These are phyloP conservation scores for Pseudogymnoascus sp. DNA, from an alignment of 2,329 filamentous ascomycete species.

Conservation along the genomic window DNA sequence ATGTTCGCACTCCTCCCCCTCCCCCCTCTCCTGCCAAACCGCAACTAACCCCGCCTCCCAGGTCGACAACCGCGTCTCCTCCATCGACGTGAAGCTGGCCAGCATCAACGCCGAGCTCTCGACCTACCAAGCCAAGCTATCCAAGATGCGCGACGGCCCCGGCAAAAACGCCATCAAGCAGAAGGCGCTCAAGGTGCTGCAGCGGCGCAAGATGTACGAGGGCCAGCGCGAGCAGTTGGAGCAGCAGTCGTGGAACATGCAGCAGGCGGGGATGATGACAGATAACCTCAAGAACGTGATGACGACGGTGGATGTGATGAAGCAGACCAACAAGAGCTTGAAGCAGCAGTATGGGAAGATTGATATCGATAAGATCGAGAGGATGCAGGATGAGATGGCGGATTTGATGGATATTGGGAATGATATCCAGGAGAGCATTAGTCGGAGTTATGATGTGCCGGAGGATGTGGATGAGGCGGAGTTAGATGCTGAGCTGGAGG, in stretches of 20 bases:
- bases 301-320: slow-evolving; percentile 96
- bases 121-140: slow-evolving; percentile 78
- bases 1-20: slow-evolving; percentile 46
- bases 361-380: slow-evolving; percentile 94
- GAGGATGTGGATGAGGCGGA: slow-evolving; percentile 97
- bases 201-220: slow-evolving; percentile 92
- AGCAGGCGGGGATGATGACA: slow-evolving; percentile 96
- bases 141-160: slow-evolving; percentile 91
- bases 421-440: slow-evolving; percentile 94
- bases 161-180: slow-evolving; percentile 89
- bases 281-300: slow-evolving; percentile 98
- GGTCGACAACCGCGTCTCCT: slow-evolving; percentile 75
- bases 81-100: slow-evolving; percentile 89
- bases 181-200: slow-evolving; percentile 88
- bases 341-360: slow-evolving; percentile 95
- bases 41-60: slow-evolving; percentile 30
- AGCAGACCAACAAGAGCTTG: slow-evolving; percentile 90
- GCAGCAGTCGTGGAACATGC: slow-evolving; percentile 97
- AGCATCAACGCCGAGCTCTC: slow-evolving; percentile 85
- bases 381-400: slow-evolving; percentile 97
- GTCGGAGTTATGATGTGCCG: slow-evolving; percentile 85
- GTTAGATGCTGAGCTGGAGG: slow-evolving; percentile 92
- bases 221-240: slow-evolving; percentile 88
- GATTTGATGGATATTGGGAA: slow-evolving; percentile 96
- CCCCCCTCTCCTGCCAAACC: neutral